Base-by-base conservation (phyloP, 1,284 basidiomycete species). In the Gomphus sp. region DNA sequence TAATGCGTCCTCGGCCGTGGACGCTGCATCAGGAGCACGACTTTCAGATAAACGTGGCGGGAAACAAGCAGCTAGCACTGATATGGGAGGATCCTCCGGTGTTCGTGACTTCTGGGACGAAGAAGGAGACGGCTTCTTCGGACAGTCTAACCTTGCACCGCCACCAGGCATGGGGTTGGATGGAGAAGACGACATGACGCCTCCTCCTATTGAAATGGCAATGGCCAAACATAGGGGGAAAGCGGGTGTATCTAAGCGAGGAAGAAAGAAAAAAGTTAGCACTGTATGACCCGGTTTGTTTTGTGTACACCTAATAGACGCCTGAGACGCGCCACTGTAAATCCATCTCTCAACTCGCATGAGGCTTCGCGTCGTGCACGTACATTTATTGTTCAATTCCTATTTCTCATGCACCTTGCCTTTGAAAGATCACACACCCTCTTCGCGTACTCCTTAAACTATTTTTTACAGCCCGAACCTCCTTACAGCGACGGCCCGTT, bases 121-220 rank as follows among this genome's bases (percentile, higher is more conserved):
- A 50, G 88, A 91, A 66, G 88, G 87, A 9, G 88, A 91, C 64
- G 86, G 89, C 65, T 91, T 91, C 72, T 91, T 91, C 66, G 85
- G 84, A 0, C 82, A 84, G 55, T 63, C 69, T 25, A 54, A 63
- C 25, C 16, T 56, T 41, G 48, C 33, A 11, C 47, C 56, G 10
- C 58, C 54, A 45, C 51, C 54, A 3, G 53, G 55, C 43, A 25
- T 56, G 11, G 52, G 31, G 11, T 39, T 50, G 14, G 53, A 56
- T 10, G 53, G 51, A 10, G 60, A 61, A 16, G 60, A 59, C 33
- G 61, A 47, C 39, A 55, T 52, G 52, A 55, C 51, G 25, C 61
- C 61, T n/a, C 47, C 52, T 49, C 44, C 60, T 18, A 5, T 33
- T n/a, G 37, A 51, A 3, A 55, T 52, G 16, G 39, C 51, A n/a